Base-by-base conservation (phyloP, 257 asterid genomes). In the Gentiana macrophylla region DNA sequence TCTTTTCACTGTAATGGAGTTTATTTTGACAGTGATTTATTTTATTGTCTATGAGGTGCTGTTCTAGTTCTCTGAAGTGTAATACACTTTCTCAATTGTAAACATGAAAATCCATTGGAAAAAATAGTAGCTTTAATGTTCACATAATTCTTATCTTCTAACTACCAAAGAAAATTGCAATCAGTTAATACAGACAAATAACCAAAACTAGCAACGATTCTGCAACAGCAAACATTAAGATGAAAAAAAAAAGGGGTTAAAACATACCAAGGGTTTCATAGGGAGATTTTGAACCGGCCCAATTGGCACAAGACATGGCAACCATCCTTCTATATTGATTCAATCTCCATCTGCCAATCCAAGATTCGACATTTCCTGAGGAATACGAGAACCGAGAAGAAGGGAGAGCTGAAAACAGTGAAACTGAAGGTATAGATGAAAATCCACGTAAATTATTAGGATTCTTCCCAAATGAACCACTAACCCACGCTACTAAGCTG, bases 211-310 rank as follows among this genome's bases (percentile, higher is more conserved):
- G 24, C 24, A 3, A 41, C 12, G 3, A 7, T n/a, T 55, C 24
- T 37, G 7, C 5, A 46, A 55, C 49, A 36, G 24, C 32, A 37
- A 0, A 38, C 5, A 41, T 54, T 11, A 12, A 57, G 3, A 12
- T 34, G 5, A 6, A 4, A 12, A 9, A 5, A 6, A 4, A 12
- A 9, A 56, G 52, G 50, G 8, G 2, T 12, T 0, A 60, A 37
- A 4, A 57, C 3, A 47, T 71, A 91, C 96, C 95, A 1, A 86
- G 83, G 57, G 91, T 84, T 74, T 91, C 84, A 45, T 91, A 86
- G 0, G 98, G 98, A 52, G 98, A 86, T 61, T 79, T 91, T 55
- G 85, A 63, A 44, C 76, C 83, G 0, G 86, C 73, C 97, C 98
- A 91, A 73, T 85, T 79, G 35, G 86, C 77, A 65, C 94, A 92